Evolutionary conservation across 768 basidiomycete species (phyloP).

Genomic region (Kwoniella bestiolae): DNA sequence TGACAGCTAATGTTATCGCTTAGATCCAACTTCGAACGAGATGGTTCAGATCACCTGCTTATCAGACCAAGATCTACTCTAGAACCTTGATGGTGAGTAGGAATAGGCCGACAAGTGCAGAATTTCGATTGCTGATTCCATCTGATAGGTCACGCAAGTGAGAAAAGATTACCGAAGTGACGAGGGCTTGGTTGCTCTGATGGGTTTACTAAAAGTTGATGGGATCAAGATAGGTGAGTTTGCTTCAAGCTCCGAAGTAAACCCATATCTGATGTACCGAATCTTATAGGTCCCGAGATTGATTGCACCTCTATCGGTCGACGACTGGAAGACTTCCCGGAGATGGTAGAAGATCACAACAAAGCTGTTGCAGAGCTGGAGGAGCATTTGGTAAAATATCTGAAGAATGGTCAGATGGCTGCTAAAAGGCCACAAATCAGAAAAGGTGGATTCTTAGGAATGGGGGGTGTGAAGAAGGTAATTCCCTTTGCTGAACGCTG

Average conservation of each 20-base stretch:
- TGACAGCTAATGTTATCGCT: not conserved
- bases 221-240: constrained; percentile 56
- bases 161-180: constrained; percentile 82
- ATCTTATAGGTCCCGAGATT: constrained; percentile 45
- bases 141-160: constrained; percentile 66
- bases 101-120: not conserved
- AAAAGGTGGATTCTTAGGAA: constrained; percentile 77
- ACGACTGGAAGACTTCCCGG: constrained; percentile 82
- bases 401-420: constrained; percentile 78
- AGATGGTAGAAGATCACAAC: constrained; percentile 84
- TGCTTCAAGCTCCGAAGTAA: too few species aligned
- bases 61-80: constrained; percentile 87
- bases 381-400: constrained; percentile 81
- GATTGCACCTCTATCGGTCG: constrained; percentile 61
- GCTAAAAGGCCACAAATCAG: constrained; percentile 80
- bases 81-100: constrained; percentile 72
- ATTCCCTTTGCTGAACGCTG: too few species aligned
- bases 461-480: constrained; percentile 74
- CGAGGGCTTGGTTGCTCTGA: constrained; percentile 68
- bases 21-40: constrained; percentile 69
- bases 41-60: constrained; percentile 73
- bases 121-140: not conserved
- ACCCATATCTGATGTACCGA: too few species aligned
- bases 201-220: constrained; percentile 58
- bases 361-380: constrained; percentile 92